These are phyloP conservation scores for Grosmannia huntii DNA, from an alignment of 2,329 filamentous ascomycete genomes.

Conservation along the genomic window DNA sequence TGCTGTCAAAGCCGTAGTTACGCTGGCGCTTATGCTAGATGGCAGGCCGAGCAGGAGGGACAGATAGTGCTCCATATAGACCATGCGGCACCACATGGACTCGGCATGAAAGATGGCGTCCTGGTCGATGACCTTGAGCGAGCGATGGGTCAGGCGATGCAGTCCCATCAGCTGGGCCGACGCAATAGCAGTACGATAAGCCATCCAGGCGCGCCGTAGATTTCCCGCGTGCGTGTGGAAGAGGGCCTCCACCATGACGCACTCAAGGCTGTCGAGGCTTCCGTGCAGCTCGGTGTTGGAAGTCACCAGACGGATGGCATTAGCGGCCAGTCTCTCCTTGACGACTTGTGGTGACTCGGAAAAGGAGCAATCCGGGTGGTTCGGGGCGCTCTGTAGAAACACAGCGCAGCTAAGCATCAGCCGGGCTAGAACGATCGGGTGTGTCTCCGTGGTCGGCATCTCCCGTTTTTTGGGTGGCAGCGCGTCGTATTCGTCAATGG, in stretches of 20 bases:
- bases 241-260: conserved; percentile 26
- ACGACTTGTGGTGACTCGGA: conserved; percentile 13
- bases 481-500: not conserved
- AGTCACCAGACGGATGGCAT: conserved; percentile 20
- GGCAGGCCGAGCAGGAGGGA: conserved; percentile 21
- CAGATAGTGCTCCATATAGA: conserved; percentile 22
- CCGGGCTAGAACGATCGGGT: not conserved
- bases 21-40: conserved; percentile 1
- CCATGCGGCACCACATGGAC: conserved; percentile 20
- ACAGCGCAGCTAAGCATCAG: not conserved
- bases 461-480: not conserved
- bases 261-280: conserved; percentile 27
- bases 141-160: conserved; percentile 5
- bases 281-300: conserved; percentile 24
- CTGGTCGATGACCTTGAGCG: conserved; percentile 4
- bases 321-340: conserved; percentile 18
- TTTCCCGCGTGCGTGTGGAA: conserved; percentile 26
- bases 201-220: conserved; percentile 26
- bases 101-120: conserved; percentile 1
- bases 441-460: not conserved
- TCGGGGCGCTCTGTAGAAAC: not conserved
- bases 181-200: conserved; percentile 23
- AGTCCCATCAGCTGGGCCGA: conserved; percentile 29
- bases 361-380: not conserved
- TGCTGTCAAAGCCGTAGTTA: not conserved